A percentile compares a stretch with the other conserved stretches of the same genome.
phyloP scores from a whole-genome alignment of 1,284 basidiomycete species.

The Ceratorhiza oryzae-sativae region DNA sequence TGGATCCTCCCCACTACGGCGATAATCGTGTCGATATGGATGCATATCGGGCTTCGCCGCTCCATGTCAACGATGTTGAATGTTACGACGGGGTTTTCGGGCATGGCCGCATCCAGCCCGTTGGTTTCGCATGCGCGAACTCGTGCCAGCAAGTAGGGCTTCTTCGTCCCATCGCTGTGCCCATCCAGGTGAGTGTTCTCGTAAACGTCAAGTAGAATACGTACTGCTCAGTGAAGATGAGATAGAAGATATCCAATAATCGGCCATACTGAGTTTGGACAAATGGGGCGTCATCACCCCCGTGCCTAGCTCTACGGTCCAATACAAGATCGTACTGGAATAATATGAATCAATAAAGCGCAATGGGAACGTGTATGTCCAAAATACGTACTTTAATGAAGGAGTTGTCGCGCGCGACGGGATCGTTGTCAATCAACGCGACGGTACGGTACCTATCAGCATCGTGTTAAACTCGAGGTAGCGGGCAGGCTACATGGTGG shows the following conservation, averaged over 20 bases:
- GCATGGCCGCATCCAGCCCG: slow-evolving; percentile 1
- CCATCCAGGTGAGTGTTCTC: background rate
- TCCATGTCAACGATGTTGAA: background rate
- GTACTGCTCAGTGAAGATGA: background rate
- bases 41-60: no score
- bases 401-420: slow-evolving; percentile 14
- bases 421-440: background rate
- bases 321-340: slow-evolving; percentile 17
- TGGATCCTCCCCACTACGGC: background rate
- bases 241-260: slow-evolving; percentile 2
- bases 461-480: no score
- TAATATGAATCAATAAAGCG: background rate
- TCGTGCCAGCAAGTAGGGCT: slow-evolving; percentile 18
- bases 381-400: background rate
- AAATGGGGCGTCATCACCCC: background rate
- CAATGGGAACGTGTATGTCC: background rate
- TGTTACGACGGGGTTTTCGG: slow-evolving; percentile 1
- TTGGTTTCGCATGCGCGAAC: background rate
- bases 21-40: background rate
- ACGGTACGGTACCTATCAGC: slow-evolving; percentile 6
- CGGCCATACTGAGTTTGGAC: slow-evolving; percentile 3
- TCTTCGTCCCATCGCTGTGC: no score
- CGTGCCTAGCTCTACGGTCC: background rate
- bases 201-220: background rate
- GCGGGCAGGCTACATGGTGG: no score